Base-by-base conservation (phyloP, 78 protist genomes). In the Dictyostelium capitatum region DNA sequence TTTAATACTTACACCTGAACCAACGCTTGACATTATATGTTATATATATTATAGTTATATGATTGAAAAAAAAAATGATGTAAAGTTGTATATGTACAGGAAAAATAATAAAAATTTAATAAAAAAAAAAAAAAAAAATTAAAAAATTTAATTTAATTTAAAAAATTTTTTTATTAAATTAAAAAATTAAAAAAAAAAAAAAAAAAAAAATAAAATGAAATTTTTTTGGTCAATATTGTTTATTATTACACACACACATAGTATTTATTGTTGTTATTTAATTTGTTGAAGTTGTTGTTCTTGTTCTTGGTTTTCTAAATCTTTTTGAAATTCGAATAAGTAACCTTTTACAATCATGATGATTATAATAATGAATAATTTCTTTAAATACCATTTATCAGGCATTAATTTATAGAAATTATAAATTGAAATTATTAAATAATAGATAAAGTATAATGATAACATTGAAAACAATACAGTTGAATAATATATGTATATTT, bases 1-100 rank as follows among this genome's bases (percentile, higher is more conserved):
- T 20, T 47, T 46, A 41, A 5, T 51, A 85, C 92, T 15, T 75
- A 85, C 92, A 74, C 92, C 92, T 85, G 92, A 85, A 47, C 83
- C 92, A 74, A 84, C 91, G 47, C 91, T 84, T n/a, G 91, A 73
- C 91, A 84, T 84, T 67, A 20, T 84, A 32, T 28, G 20, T 70
- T 70, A 11, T 32, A 12, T 25, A 19, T 46, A 41, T 80, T 48
- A 48, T 41, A 72, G 15, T 19, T 30, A 72, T 25, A 23, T 19
- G 6, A 23, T 17, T 59, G 19, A 23, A 59, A 59, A 59, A 59
- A 19, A 59, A 59, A 59, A 14, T 14, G 15, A 14, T 14, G 15
- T 51, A 14, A 51, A 51, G 15, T 14, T 14, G 15, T 51, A 14
- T 51, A 51, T 51, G 15, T 51, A 51, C 56, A 51, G 15, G 15